Conservation (phyloP, 495 filamentous ascomycete species). For the Massariosphaeria phaeospora region DNA sequence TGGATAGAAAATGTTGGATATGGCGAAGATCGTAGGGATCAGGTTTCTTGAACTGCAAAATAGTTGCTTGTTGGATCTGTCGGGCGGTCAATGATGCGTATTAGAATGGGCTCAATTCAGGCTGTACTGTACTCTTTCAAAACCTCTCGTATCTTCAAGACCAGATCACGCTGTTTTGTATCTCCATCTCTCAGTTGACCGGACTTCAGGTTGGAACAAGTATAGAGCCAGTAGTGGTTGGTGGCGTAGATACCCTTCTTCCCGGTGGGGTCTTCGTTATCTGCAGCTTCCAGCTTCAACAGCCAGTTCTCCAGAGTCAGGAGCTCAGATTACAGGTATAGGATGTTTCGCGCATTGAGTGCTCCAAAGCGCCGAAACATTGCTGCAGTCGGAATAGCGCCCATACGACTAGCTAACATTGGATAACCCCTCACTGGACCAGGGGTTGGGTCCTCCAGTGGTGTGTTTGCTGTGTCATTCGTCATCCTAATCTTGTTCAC, state of each 20-base stretch:
- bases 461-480: too few relatives aligned
- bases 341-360: neutral
- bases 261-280: neutral
- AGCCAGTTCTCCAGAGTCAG: neutral
- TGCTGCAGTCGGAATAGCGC: neutral
- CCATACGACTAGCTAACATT: slow-evolving; percentile 3
- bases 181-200: neutral
- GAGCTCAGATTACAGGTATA: slow-evolving; percentile 3
- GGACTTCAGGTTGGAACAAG: neutral
- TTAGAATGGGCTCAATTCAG: too few relatives aligned
- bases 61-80: slow-evolving; percentile 2
- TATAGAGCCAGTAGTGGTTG: neutral
- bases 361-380: slow-evolving; percentile 2
- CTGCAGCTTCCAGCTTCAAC: neutral
- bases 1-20: neutral
- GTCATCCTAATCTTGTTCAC: too few relatives aligned
- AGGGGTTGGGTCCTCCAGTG: too few relatives aligned
- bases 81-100: neutral
- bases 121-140: slow-evolving; percentile 7
- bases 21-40: neutral
- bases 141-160: slow-evolving; percentile 1
- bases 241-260: neutral
- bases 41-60: neutral
- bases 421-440: slow-evolving; percentile 12
- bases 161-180: neutral